Conservation (phyloP, 2,329 filamentous ascomycete species). For the Nemania sp. region DNA sequence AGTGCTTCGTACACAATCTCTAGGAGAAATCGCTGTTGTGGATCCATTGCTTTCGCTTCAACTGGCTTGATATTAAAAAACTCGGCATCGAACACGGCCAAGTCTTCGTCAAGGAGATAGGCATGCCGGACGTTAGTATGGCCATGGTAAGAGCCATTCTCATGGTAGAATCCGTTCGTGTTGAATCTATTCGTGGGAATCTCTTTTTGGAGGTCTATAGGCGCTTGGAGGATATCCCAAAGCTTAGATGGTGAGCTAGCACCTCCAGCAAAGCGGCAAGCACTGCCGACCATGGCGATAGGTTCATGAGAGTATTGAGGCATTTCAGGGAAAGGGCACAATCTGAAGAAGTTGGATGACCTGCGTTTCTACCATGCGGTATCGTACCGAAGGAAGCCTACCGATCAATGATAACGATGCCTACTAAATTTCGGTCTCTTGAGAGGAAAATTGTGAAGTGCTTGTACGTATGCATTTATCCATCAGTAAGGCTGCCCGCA, state of each 20-base stretch:
- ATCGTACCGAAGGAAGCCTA: too few species aligned
- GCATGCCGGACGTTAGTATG: conserved; percentile 4
- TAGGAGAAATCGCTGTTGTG: conserved; percentile 4
- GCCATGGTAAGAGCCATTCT: not conserved
- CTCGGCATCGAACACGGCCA: not conserved
- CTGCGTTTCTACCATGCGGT: too few species aligned
- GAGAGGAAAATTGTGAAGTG: too few species aligned
- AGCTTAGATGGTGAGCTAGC: not conserved
- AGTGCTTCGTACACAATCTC: conserved; percentile 6
- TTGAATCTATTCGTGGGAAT: not conserved
- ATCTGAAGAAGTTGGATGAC: too few species aligned
- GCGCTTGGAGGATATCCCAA: not conserved
- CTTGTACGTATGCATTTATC: too few species aligned
- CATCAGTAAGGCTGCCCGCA: too few species aligned
- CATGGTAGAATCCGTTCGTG: not conserved
- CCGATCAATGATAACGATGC: too few species aligned
- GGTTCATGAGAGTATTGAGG: too few species aligned
- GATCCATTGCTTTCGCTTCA: conserved; percentile 9
- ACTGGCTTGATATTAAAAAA: conserved; percentile 4
- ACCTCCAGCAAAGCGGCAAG: conserved; percentile 3
- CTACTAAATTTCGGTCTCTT: too few species aligned
- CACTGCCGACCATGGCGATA: conserved; percentile 2
- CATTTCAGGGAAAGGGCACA: too few species aligned
- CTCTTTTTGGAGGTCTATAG: not conserved
- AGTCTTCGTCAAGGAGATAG: conserved; percentile 3